Percentiles rank a stretch among this genome's conserved stretches.
Evolutionary conservation across 2,329 filamentous ascomycete genomes (phyloP).

Genomic region (Beauveria brongniartii): DNA sequence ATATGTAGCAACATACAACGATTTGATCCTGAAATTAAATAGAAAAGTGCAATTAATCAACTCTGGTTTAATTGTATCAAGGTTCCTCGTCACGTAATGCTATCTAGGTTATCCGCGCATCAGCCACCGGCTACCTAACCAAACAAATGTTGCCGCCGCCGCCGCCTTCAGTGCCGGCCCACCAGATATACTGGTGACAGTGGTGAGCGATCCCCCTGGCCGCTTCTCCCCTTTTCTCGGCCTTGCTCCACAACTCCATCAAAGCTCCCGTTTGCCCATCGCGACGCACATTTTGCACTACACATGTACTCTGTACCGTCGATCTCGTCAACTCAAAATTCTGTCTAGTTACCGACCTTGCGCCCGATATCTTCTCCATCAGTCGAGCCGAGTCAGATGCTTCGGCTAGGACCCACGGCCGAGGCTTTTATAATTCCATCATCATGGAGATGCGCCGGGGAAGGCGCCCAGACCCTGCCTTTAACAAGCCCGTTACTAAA

Average conservation of each 20-base stretch:
- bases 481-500: background rate
- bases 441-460: background rate
- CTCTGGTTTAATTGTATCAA: too few species aligned
- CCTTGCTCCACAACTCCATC: background rate
- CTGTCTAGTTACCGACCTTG: background rate
- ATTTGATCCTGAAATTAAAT: too few species aligned
- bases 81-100: background rate
- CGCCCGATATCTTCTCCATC: background rate
- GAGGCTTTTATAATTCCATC: background rate
- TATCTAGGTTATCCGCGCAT: background rate
- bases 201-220: background rate
- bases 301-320: background rate
- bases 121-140: background rate
- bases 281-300: background rate
- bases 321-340: background rate
- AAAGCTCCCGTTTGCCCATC: background rate
- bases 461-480: background rate
- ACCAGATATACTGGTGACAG: background rate
- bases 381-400: constrained; percentile 7
- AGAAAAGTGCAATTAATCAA: too few species aligned
- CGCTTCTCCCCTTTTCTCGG: background rate
- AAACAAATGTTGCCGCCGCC: background rate
- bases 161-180: background rate
- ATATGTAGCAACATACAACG: background rate
- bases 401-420: background rate